phyloP scores from a whole-genome alignment of 192 early-diverging fungal genomes.

The Gonapodya sp. region DNA sequence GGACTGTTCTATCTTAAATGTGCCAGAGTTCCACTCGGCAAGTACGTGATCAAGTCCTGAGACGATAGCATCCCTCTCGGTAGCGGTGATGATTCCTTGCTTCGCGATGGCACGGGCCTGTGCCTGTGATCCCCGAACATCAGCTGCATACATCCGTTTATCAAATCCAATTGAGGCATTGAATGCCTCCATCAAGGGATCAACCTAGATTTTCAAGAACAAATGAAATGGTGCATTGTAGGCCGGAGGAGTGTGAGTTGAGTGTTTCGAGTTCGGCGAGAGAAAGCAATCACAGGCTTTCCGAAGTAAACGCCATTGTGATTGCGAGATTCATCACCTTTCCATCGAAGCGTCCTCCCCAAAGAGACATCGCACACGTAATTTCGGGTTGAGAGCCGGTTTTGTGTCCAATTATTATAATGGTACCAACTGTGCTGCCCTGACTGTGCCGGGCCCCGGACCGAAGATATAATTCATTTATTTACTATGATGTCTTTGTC shows the following conservation, averaged over 20 bases:
- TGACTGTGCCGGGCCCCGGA: no score
- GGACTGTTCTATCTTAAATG: constrained; percentile 58
- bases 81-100: constrained; percentile 63
- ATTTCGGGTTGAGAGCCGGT: background rate
- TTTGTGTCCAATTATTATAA: background rate
- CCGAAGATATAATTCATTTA: background rate
- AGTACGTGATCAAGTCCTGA: constrained; percentile 65
- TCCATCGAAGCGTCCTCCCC: constrained; percentile 8
- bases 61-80: constrained; percentile 64
- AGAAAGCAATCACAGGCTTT: no score
- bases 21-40: constrained; percentile 68
- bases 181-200: constrained; percentile 95
- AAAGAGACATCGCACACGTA: background rate
- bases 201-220: constrained; percentile 52
- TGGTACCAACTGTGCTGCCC: background rate
- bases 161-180: constrained; percentile 95
- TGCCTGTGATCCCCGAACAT: constrained; percentile 77
- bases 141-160: constrained; percentile 81
- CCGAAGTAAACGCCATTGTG: background rate
- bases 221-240: no score
- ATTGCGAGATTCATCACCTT: background rate
- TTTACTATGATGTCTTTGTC: background rate
- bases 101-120: constrained; percentile 73
- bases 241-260: no score
- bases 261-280: no score